phyloP scores from a whole-genome alignment of 805 yeast genomes.

The Candida quercuum region DNA sequence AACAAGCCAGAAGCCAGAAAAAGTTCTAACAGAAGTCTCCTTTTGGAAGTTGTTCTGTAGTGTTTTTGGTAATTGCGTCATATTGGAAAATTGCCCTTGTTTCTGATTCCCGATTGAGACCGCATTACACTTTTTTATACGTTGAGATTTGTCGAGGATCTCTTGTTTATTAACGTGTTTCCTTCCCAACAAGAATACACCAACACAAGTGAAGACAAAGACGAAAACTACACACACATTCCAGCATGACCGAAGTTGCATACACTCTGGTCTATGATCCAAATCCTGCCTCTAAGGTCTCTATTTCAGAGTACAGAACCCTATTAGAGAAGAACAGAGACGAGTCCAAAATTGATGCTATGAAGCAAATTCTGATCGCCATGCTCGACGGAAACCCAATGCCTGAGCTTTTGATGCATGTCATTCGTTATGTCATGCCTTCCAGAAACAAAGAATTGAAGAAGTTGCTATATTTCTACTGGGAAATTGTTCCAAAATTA shows the following conservation, averaged over 20 bases:
- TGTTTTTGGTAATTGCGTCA: not conserved
- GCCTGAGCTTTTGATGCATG: slow-evolving; percentile 93
- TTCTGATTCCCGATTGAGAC: too few species aligned
- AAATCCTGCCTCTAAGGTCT: slow-evolving; percentile 50
- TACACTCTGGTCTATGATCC: slow-evolving; percentile 82
- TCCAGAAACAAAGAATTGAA: slow-evolving; percentile 85
- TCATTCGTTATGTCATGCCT: slow-evolving; percentile 96
- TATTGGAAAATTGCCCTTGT: not conserved
- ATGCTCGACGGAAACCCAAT: slow-evolving; percentile 91
- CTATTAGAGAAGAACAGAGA: slow-evolving; percentile 86
- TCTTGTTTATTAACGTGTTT: too few species aligned
- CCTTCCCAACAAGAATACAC: not conserved
- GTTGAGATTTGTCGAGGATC: too few species aligned
- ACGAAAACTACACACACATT: not conserved
- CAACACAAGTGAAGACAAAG: not conserved
- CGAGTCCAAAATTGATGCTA: slow-evolving; percentile 79
- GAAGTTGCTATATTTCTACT: slow-evolving; percentile 87
- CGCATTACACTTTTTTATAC: too few species aligned
- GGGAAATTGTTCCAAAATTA: slow-evolving; percentile 96
- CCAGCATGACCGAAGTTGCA: slow-evolving; percentile 36
- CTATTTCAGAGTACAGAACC: slow-evolving; percentile 68
- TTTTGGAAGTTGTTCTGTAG: not conserved
- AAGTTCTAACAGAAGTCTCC: not conserved
- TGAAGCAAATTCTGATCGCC: slow-evolving; percentile 79
- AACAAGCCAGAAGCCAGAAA: not conserved